A percentile compares a stretch with the other conserved stretches of the same genome.
Evolutionary conservation across 768 basidiomycete genomes (phyloP).

Genomic region (Phylloporus arenicola): DNA sequence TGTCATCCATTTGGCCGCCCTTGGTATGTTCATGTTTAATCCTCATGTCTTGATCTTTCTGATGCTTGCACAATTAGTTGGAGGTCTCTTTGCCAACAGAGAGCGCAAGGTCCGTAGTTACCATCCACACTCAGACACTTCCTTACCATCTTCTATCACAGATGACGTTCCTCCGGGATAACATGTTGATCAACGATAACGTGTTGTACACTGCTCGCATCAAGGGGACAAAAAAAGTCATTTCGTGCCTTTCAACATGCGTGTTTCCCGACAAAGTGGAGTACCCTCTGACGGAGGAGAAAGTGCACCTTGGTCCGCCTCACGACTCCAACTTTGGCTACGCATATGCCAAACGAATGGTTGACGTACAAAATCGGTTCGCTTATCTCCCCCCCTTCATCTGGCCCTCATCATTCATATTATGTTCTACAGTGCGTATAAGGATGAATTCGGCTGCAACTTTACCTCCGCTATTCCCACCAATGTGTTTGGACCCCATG

Average conservation of each 20-base stretch:
- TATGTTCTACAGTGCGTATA: constrained; percentile 65
- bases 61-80: constrained; percentile 47
- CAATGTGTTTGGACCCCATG: constrained; percentile 92
- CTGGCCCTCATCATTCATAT: background rate
- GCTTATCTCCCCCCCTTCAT: constrained; percentile 17
- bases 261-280: constrained; percentile 95
- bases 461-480: constrained; percentile 97
- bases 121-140: background rate
- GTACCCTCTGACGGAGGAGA: constrained; percentile 89
- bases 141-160: constrained; percentile 26
- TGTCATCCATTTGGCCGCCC: constrained; percentile 93
- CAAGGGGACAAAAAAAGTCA: constrained; percentile 64
- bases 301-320: constrained; percentile 88
- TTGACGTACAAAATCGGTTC: constrained; percentile 93
- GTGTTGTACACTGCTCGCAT: constrained; percentile 74
- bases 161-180: constrained; percentile 91
- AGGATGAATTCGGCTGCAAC: constrained; percentile 90
- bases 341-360: constrained; percentile 91
- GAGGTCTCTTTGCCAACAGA: constrained; percentile 95
- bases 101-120: constrained; percentile 65
- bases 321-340: constrained; percentile 97
- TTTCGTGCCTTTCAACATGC: constrained; percentile 95
- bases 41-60: constrained; percentile 5
- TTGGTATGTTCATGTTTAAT: constrained; percentile 48
- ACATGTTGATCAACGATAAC: constrained; percentile 93